Percentiles rank a stretch among this genome's conserved stretches.
phyloP scores from a whole-genome alignment of 2,329 filamentous ascomycete species.

The Drechmeria coniospora region DNA sequence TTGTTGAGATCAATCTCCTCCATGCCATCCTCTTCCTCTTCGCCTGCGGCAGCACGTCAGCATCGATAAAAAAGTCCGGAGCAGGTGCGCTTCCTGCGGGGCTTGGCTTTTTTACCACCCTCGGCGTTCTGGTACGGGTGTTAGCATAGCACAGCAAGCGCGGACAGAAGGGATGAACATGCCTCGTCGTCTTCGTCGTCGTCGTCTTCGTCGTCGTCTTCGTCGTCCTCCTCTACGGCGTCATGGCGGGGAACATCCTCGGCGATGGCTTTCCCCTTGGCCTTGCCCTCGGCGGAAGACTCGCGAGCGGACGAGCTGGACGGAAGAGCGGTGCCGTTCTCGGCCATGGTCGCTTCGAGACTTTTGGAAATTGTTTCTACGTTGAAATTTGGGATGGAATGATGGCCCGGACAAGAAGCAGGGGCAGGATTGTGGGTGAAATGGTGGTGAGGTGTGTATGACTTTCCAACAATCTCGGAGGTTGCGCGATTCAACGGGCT shows the following conservation, averaged over 20 bases:
- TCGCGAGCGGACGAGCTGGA: constrained; percentile 25
- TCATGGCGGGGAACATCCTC: constrained; percentile 38
- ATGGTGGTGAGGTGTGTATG: constrained; percentile 11
- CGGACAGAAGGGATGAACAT: not conserved
- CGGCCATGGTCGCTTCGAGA: constrained; percentile 21
- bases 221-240: constrained; percentile 61
- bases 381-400: constrained; percentile 1
- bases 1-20: constrained; percentile 84
- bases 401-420: constrained; percentile 2
- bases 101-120: constrained; percentile 11
- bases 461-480: too few species aligned
- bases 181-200: constrained; percentile 29
- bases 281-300: constrained; percentile 47
- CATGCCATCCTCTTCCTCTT: constrained; percentile 64
- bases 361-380: constrained; percentile 27
- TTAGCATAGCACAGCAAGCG: not conserved
- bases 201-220: constrained; percentile 55
- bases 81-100: not conserved
- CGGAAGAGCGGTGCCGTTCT: constrained; percentile 33
- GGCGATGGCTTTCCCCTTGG: constrained; percentile 66
- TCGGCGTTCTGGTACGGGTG: constrained; percentile 11
- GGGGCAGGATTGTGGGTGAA: constrained; percentile 6
- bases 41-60: constrained; percentile 1
- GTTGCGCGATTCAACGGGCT: constrained; percentile 9
- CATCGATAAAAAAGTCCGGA: not conserved